These are phyloP conservation scores for Acacia melanoxylon DNA, from an alignment of 306 rosid species.

Conservation along the genomic window DNA sequence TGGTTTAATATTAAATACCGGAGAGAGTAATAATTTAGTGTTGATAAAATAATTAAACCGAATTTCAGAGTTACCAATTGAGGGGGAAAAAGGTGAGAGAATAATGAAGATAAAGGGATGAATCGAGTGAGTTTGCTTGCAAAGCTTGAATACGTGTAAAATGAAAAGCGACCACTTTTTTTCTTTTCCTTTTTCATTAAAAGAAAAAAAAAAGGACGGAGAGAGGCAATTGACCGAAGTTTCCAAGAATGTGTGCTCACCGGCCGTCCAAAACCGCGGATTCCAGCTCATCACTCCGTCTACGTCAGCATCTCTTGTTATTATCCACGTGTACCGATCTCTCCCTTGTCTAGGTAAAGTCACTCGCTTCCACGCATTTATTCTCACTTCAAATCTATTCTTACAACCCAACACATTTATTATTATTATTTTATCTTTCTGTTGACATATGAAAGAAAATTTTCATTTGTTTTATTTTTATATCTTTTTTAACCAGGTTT, in stretches of 20 bases:
- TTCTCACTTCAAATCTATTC: neutral
- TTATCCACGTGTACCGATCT: neutral
- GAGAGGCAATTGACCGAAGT: neutral
- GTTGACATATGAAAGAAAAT: no score
- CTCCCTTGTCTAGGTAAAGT: neutral
- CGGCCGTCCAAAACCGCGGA: neutral
- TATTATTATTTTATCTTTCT: no score
- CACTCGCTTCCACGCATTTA: neutral
- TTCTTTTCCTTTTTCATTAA: accelerated
- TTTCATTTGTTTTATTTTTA: no score
- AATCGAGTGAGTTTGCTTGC: neutral
- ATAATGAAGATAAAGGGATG: neutral
- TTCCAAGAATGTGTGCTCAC: neutral
- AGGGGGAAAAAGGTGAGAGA: neutral
- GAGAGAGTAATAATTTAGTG: no score
- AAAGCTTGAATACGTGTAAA: neutral
- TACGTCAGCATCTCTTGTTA: neutral
- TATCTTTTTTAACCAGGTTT: no score
- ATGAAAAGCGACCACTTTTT: neutral
- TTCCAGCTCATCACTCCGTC: neutral
- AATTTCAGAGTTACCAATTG: neutral
- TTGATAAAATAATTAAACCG: neutral
- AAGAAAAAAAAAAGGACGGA: neutral
- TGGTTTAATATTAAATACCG: no score
- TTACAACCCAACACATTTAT: no score